Evolutionary conservation across 306 rosid genomes (phyloP).

Genomic region (Cyclanthera cordifolia): DNA sequence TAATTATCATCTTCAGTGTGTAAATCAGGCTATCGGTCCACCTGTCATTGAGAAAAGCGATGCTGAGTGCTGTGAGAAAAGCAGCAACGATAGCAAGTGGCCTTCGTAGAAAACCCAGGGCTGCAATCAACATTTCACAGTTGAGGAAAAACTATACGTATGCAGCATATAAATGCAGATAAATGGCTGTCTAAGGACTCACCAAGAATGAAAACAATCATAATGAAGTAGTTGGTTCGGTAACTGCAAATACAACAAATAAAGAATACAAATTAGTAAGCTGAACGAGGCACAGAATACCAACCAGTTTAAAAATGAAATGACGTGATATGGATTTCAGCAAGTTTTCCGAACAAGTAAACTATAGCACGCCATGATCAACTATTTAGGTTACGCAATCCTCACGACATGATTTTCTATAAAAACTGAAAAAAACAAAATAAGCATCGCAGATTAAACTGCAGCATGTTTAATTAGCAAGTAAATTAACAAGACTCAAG

Average conservation of each 20-base stretch:
- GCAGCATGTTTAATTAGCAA: background rate
- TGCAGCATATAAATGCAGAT: background rate
- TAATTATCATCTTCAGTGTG: background rate
- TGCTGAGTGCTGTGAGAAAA: slow-evolving; percentile 66
- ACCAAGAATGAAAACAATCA: slow-evolving; percentile 77
- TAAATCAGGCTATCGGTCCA: slow-evolving; percentile 13
- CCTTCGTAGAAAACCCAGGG: slow-evolving; percentile 75
- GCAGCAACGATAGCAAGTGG: slow-evolving; percentile 79
- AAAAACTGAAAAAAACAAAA: background rate
- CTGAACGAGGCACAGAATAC: background rate
- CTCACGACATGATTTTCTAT: background rate
- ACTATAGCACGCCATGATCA: background rate
- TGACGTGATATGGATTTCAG: background rate
- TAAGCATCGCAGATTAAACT: background rate
- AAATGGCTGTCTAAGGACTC: slow-evolving; percentile 21
- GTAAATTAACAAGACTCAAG: background rate
- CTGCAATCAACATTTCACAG: slow-evolving; percentile 33
- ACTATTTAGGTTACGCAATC: background rate
- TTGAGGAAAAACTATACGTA: background rate
- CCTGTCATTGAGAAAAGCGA: slow-evolving; percentile 96
- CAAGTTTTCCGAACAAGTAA: background rate
- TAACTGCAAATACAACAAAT: slow-evolving; percentile 46
- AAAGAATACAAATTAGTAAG: slow-evolving; percentile 5
- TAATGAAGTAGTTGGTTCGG: slow-evolving; percentile 82
- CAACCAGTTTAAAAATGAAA: background rate